Evolutionary conservation across 495 filamentous ascomycete species (phyloP).

Genomic region (Aspergillus sparsus): DNA sequence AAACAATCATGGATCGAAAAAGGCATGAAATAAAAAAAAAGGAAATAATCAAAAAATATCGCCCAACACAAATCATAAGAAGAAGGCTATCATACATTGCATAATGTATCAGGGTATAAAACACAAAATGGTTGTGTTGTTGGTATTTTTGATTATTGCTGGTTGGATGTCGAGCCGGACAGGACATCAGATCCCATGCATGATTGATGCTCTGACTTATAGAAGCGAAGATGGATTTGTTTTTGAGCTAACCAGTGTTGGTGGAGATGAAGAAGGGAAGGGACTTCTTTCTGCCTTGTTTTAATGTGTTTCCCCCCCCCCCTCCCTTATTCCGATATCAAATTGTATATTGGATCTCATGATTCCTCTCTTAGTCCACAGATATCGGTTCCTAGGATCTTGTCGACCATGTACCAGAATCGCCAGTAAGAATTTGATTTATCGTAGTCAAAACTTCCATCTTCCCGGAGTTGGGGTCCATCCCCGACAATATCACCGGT

Average conservation of each 20-base stretch:
- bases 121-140: not conserved
- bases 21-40: too few species aligned
- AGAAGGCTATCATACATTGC: constrained; percentile 1
- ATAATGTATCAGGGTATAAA: constrained; percentile 2
- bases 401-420: constrained; percentile 53
- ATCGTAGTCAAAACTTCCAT: constrained; percentile 76
- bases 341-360: constrained; percentile 26
- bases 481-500: constrained; percentile 79
- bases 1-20: too few species aligned
- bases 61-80: not conserved
- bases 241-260: too few species aligned
- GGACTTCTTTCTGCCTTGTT: too few species aligned
- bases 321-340: too few species aligned
- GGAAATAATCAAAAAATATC: not conserved
- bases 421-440: constrained; percentile 79
- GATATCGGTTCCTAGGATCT: constrained; percentile 47
- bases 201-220: too few species aligned
- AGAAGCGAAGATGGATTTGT: too few species aligned
- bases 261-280: too few species aligned
- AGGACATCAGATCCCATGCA: too few species aligned
- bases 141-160: not conserved
- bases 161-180: not conserved
- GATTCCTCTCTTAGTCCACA: constrained; percentile 55
- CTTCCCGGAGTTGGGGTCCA: constrained; percentile 71
- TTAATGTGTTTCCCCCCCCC: too few species aligned